Percentiles rank a stretch among this genome's conserved stretches.
These are phyloP conservation scores for Mycena galericulata DNA, from an alignment of 768 basidiomycete species.

Conservation along the genomic window DNA sequence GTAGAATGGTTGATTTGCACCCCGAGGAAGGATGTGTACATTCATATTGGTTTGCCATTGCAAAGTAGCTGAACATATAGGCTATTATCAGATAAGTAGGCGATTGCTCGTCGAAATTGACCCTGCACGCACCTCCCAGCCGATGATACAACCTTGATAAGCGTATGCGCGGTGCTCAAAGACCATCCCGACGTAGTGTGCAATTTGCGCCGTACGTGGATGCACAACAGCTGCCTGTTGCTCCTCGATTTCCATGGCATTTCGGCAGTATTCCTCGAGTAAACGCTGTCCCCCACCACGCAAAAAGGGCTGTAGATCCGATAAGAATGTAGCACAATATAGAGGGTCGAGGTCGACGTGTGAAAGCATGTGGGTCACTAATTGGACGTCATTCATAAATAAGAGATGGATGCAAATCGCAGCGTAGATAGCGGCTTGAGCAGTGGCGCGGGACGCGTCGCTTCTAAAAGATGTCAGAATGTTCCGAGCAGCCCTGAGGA, in stretches of 20 bases:
- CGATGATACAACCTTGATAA: conserved; percentile 58
- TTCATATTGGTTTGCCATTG: conserved; percentile 52
- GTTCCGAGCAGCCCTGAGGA: conserved; percentile 53
- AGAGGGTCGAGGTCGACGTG: conserved; percentile 52
- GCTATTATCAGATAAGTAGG: conserved; percentile 10
- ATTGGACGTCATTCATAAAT: conserved; percentile 47
- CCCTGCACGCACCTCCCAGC: conserved; percentile 59
- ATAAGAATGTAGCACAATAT: conserved; percentile 55
- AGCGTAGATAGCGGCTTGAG: conserved; percentile 49
- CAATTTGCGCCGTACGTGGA: conserved; percentile 42
- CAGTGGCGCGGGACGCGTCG: conserved; percentile 25
- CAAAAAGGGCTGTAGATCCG: conserved; percentile 51
- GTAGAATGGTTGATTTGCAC: conserved; percentile 58
- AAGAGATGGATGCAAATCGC: conserved; percentile 53
- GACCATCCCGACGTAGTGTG: conserved; percentile 63
- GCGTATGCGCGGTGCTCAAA: conserved; percentile 54
- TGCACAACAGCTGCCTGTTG: conserved; percentile 40
- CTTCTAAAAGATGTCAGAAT: conserved; percentile 47
- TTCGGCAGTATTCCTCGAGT: conserved; percentile 46
- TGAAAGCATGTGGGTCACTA: conserved; percentile 47
- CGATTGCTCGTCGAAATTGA: neutral
- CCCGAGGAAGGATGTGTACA: conserved; percentile 46
- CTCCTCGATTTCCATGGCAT: conserved; percentile 46
- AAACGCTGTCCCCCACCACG: conserved; percentile 35
- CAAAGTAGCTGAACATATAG: conserved; percentile 39